These are phyloP conservation scores for Pseudozyma tsukubaensis DNA, from an alignment of 1,284 basidiomycete genomes.

Conservation along the genomic window DNA sequence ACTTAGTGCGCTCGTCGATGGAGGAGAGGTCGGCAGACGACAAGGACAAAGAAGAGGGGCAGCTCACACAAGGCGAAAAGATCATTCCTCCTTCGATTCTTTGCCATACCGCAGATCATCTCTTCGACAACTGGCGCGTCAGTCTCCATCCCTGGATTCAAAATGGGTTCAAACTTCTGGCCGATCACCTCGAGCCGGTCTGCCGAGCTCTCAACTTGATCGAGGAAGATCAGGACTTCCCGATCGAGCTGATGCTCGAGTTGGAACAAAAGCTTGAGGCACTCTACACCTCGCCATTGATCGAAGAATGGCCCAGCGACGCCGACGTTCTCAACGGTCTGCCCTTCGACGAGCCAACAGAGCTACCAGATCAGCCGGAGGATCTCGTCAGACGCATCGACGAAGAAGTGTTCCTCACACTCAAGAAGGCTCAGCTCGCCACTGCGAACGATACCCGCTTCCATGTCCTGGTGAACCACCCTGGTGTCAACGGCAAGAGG, in stretches of 20 bases:
- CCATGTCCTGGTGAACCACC: constrained; percentile 28
- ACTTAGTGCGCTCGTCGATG: constrained; percentile 27
- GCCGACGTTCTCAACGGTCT: constrained; percentile 15
- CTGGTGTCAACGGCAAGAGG: constrained; percentile 1
- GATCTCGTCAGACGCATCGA: constrained; percentile 33
- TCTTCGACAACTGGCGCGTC: constrained; percentile 24
- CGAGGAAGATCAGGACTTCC: constrained; percentile 19
- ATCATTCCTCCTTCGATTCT: constrained; percentile 15
- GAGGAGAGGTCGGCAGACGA: constrained; percentile 2
- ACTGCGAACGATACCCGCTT: constrained; percentile 18
- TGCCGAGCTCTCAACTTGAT: constrained; percentile 33
- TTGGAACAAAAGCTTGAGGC: constrained; percentile 31
- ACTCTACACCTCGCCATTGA: constrained; percentile 14
- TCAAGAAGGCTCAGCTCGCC: constrained; percentile 20
- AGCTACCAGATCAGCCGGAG: constrained; percentile 30
- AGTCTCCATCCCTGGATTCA: constrained; percentile 43
- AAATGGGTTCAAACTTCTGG: constrained; percentile 29
- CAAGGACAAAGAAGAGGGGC: constrained; percentile 28
- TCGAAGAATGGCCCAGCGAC: constrained; percentile 25
- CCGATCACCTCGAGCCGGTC: constrained; percentile 30
- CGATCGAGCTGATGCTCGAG: constrained; percentile 36
- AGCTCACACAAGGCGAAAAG: constrained; percentile 30
- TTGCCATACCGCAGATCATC: constrained; percentile 17
- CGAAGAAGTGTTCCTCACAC: constrained; percentile 29
- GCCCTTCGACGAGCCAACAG: constrained; percentile 37